Evolutionary conservation across 805 yeast species (phyloP), one percentile per base, ranked within the genome.

Genomic region (Teunomyces kruisii): DNA sequence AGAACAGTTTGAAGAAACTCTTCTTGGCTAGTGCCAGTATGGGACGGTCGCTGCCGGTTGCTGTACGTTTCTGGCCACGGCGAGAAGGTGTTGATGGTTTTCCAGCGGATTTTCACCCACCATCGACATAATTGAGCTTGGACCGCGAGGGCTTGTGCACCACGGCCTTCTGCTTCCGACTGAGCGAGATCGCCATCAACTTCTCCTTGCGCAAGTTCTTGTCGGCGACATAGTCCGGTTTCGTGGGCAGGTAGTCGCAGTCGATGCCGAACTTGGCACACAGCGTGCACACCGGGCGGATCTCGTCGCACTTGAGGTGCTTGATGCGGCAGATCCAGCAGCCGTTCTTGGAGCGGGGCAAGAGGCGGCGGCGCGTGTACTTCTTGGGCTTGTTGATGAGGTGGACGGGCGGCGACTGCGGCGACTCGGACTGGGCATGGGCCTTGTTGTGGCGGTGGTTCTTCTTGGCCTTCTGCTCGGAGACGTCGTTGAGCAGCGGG

Each of bases 281-380:
- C 40, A 65, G 60, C 24, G 64, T 47, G 50, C 77, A 72, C 6
- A 50, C 45, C 0, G 77, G 77, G 45, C 65, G 61, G 9, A 30
- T 38, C 47, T 72, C 77, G 48, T 72, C 75, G 52, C 77, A 72
- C 49, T 72, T 72, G 45, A 72, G 60, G 50, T 72, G 77, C 49
- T 70, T 70, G 46, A 72, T 72, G 44, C 77, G 57, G 48, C 77
- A 72, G 43, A 72, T 68, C 77, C 77, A 72, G 48, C 77, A 72
- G 6, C 77, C 77, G 28, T 59, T 65, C 46, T 68, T 68, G 2
- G 74, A 68, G 38, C 76, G 55, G 2, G 74, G 75, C 45, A 69
- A 58, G 17, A 67, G 51, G 44, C 74, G 63, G 45, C 70, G 59
- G 29, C 76, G 56, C 12, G 72, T 71, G 44, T 68, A 57, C 49